Evolutionary conservation across 305 asterid species (phyloP), one percentile per base, ranked within the genome.

Genomic region (Plantago coronopus): DNA sequence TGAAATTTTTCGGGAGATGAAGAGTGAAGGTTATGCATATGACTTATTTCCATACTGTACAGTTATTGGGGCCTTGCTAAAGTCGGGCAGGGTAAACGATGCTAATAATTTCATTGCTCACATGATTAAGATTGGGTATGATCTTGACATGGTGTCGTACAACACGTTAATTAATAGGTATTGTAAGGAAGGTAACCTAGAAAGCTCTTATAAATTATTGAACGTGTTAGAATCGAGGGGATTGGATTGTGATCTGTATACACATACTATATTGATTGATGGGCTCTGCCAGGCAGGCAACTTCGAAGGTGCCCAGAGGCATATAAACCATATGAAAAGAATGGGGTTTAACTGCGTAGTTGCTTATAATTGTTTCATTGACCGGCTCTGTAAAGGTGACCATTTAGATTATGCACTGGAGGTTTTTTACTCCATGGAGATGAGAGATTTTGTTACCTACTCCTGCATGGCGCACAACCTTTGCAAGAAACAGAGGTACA

Each of bases 31-130:
- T 60, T 93, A 85, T 69, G 80, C 87, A 13, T 82, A 81, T 69
- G 99, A 93, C 77, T 70, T 85, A 40, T 89, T 89, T 69, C 74
- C 90, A 18, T 85, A 81, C 74, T 89, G 96, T 78, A 83, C 97
- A 1, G 85, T 89, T 49, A 69, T 83, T 20, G 84, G 82, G 13
- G 90, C 94, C 69, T 74, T 89, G 69, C 59, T 93, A 55, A 89
- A 81, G 79, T 63, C 69, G 0, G 85, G 91, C 48, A 78, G 78
- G 70, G 74, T 62, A 53, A 64, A 53, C 31, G 79, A 80, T 61
- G 86, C 94, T 7, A 55, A 71, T 20, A 78, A 68, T 50, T 83
- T 79, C 74, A 72, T 85, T 17, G 82, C 77, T 2, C 72, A 80
- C 71, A 80, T 93, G 89, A 74, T 89, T 67, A 83, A 75, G 77